These are phyloP conservation scores for Albizia julibrissin DNA, from an alignment of 306 rosid genomes.

Conservation along the genomic window DNA sequence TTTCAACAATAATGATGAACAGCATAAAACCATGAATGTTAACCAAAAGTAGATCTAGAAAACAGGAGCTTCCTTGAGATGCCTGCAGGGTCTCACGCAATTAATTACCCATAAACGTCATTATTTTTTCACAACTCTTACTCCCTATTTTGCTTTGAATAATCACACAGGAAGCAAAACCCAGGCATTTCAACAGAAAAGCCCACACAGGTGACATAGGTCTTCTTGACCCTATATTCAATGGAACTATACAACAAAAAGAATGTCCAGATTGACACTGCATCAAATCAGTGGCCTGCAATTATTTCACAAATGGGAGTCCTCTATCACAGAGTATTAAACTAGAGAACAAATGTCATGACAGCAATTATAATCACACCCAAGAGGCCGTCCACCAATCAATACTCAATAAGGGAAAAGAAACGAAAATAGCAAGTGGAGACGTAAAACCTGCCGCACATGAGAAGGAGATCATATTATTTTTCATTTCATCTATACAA, in stretches of 20 bases:
- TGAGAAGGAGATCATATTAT: not conserved
- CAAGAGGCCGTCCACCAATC: not conserved
- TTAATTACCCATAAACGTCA: not conserved
- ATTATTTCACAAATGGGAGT: not conserved
- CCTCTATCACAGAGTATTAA: not conserved
- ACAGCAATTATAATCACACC: constrained; percentile 18
- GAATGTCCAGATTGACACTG: not conserved
- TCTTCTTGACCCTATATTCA: not conserved
- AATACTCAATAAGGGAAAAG: not conserved
- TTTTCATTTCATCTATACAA: constrained; percentile 6
- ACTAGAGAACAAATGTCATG: constrained; percentile 10
- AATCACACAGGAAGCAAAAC: not conserved
- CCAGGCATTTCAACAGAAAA: not conserved
- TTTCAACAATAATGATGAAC: constrained; percentile 10
- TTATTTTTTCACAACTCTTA: not conserved
- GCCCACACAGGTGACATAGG: not conserved
- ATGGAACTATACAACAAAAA: not conserved
- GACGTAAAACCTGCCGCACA: not conserved
- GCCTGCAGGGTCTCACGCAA: constrained; percentile 1
- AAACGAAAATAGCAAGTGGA: too few relatives aligned
- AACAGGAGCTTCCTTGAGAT: not conserved
- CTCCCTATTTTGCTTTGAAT: not conserved
- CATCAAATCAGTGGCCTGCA: not conserved
- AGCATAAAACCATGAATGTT: constrained; percentile 30
- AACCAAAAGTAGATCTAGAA: not conserved